Percentiles rank a stretch among this genome's conserved stretches.
These are phyloP conservation scores for Sporobolomyces pararoseus DNA, from an alignment of 768 basidiomycete species.

Conservation along the genomic window DNA sequence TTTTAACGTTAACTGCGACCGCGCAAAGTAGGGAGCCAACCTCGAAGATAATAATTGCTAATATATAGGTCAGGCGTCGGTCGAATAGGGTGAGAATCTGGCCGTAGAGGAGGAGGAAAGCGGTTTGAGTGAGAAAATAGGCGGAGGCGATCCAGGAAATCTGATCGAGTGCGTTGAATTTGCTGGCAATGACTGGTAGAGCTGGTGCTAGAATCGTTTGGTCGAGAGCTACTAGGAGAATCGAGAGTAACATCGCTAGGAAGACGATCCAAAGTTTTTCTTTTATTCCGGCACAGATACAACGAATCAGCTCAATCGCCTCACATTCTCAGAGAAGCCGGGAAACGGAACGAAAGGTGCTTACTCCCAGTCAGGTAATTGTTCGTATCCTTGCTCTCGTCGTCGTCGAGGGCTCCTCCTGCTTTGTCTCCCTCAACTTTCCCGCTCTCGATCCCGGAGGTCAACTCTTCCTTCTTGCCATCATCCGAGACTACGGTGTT, in stretches of 20 bases:
- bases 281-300: no score
- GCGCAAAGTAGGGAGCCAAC: conserved; percentile 49
- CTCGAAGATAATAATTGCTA: conserved; percentile 50
- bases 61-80: conserved; percentile 48
- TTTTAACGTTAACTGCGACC: conserved; percentile 46
- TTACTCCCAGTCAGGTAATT: conserved; percentile 28
- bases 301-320: no score
- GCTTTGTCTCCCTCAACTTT: not conserved
- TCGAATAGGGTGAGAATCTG: conserved; percentile 48
- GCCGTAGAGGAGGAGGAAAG: conserved; percentile 47
- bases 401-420: not conserved
- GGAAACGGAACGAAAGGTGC: no score
- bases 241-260: conserved; percentile 10
- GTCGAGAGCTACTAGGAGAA: conserved; percentile 3
- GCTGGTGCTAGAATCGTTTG: conserved; percentile 15
- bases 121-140: conserved; percentile 35
- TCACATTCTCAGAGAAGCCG: no score
- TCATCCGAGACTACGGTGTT: no score
- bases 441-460: no score
- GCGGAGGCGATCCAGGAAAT: conserved; percentile 29
- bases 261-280: conserved; percentile 15
- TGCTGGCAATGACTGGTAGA: conserved; percentile 28
- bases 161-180: conserved; percentile 30
- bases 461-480: no score
- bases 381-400: no score